A percentile compares a stretch with the other conserved stretches of the same genome.
phyloP scores from a whole-genome alignment of 495 filamentous ascomycete species.

The Mytilinidion resinicola region DNA sequence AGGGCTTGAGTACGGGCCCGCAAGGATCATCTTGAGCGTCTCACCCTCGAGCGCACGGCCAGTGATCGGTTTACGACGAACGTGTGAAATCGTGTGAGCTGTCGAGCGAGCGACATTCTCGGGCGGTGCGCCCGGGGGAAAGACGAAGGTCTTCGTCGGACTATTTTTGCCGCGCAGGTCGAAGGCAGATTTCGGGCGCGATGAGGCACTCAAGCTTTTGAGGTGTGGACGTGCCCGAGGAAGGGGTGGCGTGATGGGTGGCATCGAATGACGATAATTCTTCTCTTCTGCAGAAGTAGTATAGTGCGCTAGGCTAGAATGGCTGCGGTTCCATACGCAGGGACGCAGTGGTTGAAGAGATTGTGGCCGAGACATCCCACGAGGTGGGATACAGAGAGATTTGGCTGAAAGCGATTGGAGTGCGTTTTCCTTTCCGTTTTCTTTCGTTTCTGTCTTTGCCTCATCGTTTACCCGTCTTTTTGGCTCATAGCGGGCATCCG shows the following conservation, averaged over 20 bases:
- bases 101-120: background rate
- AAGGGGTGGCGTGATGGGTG: background rate
- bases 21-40: conserved; percentile 12
- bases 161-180: background rate
- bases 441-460: background rate
- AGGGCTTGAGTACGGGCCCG: conserved; percentile 5
- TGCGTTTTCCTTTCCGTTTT: background rate
- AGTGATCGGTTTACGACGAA: conserved; percentile 3
- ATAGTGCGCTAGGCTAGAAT: conserved; percentile 5
- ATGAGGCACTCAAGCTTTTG: background rate
- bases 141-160: too few relatives aligned
- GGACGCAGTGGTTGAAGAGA: background rate
- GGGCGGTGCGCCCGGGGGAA: background rate
- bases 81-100: conserved; percentile 2
- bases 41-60: conserved; percentile 14
- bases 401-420: background rate
- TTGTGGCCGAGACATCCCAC: background rate
- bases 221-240: background rate
- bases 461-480: too few relatives aligned
- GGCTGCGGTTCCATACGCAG: background rate
- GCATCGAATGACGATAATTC: conserved; percentile 4
- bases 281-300: conserved; percentile 8
- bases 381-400: conserved; percentile 7
- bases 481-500: too few relatives aligned
- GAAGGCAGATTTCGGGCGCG: background rate